phyloP scores from a whole-genome alignment of 1,139 yeast genomes.

The Suhomyces maxii region DNA sequence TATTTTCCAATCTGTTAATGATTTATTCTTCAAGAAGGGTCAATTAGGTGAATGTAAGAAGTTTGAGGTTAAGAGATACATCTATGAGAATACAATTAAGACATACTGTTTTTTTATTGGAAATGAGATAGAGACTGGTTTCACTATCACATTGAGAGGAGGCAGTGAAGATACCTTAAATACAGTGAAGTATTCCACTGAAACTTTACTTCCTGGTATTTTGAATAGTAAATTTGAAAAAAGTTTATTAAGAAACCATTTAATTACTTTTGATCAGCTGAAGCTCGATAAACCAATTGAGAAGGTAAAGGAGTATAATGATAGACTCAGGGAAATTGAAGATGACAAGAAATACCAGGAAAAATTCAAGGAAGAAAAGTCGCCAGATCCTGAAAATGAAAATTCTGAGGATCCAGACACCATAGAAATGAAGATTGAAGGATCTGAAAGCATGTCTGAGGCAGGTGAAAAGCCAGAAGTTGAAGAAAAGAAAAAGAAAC shows the following conservation, averaged over 20 bases:
- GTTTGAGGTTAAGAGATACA: conserved; percentile 70
- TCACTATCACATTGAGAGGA: conserved; percentile 83
- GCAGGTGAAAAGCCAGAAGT: too few species aligned
- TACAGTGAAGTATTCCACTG: conserved; percentile 74
- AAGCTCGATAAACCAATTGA: conserved; percentile 6
- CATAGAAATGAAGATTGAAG: neutral
- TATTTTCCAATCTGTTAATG: conserved; percentile 55
- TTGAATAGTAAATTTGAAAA: conserved; percentile 81
- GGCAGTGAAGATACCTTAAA: conserved; percentile 59
- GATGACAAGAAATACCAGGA: neutral
- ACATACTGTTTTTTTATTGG: conserved; percentile 80
- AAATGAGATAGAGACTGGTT: conserved; percentile 71
- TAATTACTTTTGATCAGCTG: conserved; percentile 10
- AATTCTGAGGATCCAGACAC: neutral
- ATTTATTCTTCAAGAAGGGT: conserved; percentile 50
- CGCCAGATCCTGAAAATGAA: neutral
- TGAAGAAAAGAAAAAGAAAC: neutral
- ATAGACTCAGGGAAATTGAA: conserved; percentile 9
- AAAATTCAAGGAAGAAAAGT: neutral
- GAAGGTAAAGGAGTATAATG: conserved; percentile 9
- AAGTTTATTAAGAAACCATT: conserved; percentile 72
- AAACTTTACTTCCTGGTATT: conserved; percentile 74
- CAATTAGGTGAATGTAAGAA: conserved; percentile 69
- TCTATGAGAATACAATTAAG: conserved; percentile 56
- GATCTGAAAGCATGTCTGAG: neutral